Evolutionary conservation across 202 grass and related monocot species (phyloP).

Genomic region (Saccharum hybrid): DNA sequence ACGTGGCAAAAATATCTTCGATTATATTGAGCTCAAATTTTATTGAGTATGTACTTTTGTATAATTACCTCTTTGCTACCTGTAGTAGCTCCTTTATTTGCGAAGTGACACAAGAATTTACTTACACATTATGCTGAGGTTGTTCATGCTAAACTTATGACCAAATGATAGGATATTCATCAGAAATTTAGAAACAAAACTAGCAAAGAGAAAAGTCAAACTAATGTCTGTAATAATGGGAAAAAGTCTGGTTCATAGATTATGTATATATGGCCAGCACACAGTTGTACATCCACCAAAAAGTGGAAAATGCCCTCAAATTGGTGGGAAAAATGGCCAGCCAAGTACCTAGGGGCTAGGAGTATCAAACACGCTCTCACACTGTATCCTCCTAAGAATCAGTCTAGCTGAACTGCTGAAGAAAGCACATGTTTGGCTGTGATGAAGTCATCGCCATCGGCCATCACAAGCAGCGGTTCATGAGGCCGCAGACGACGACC

Average conservation of each 20-base stretch:
- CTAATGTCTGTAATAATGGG: neutral
- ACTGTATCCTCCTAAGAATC: neutral
- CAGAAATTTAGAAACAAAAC: neutral
- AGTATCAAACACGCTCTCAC: constrained; percentile 3
- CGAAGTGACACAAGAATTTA: neutral
- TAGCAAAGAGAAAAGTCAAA: neutral
- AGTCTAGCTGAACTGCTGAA: neutral
- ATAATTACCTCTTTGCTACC: neutral
- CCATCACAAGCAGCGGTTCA: constrained; percentile 45
- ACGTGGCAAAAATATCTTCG: neutral
- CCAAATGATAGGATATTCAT: neutral
- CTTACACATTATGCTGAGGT: neutral
- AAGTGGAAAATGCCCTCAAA: neutral
- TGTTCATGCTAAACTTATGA: neutral
- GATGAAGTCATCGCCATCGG: neutral
- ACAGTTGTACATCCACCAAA: constrained; percentile 8
- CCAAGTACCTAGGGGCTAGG: neutral
- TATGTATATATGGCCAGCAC: neutral
- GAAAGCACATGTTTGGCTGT: neutral
- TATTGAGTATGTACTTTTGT: neutral
- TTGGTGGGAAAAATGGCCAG: neutral
- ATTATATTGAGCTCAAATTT: neutral
- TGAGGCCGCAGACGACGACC: constrained; percentile 59
- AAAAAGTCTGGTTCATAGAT: neutral
- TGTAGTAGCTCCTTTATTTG: neutral